Conservation (phyloP, 192 early-diverging fungal genomes). For the Coemansia sp. region DNA sequence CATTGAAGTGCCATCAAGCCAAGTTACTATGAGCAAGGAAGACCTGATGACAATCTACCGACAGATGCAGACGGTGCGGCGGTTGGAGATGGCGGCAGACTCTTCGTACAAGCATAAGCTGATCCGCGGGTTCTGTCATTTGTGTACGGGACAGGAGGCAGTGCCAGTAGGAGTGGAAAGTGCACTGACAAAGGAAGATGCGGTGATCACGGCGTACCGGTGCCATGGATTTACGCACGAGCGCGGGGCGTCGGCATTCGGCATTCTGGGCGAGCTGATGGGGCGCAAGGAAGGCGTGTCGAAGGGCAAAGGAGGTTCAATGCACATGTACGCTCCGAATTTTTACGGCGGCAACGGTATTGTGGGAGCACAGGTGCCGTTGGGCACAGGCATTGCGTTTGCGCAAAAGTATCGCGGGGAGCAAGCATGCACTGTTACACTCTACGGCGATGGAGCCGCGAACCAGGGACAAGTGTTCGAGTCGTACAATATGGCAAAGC, state of each 20-base stretch:
- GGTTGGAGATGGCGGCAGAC: conserved; percentile 93
- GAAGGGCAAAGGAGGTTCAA: conserved; percentile 97
- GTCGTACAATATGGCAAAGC: conserved; percentile 98
- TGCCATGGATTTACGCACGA: conserved; percentile 96
- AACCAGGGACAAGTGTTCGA: conserved; percentile 99
- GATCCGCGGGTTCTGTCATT: conserved; percentile 98
- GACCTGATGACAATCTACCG: conserved; percentile 83
- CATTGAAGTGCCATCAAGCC: conserved; percentile 66
- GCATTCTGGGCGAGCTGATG: conserved; percentile 78
- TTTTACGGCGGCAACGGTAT: conserved; percentile 99
- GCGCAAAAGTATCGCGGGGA: conserved; percentile 87
- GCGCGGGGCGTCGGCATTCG: conserved; percentile 68
- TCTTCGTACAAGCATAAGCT: conserved; percentile 93
- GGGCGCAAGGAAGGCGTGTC: conserved; percentile 85
- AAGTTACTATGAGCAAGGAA: conserved; percentile 63
- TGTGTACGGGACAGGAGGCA: conserved; percentile 96
- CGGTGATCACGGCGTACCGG: conserved; percentile 95
- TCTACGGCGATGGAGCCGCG: conserved; percentile 97
- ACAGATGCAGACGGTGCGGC: conserved; percentile 84
- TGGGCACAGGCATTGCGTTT: conserved; percentile 84
- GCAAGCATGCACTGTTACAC: conserved; percentile 78
- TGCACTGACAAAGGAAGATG: conserved; percentile 87
- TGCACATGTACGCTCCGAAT: conserved; percentile 97
- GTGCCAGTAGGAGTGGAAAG: conserved; percentile 90
- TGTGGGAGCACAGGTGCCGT: conserved; percentile 93